phyloP scores from a whole-genome alignment of 1,284 basidiomycete species.

The Xerocomus amazonicus region DNA sequence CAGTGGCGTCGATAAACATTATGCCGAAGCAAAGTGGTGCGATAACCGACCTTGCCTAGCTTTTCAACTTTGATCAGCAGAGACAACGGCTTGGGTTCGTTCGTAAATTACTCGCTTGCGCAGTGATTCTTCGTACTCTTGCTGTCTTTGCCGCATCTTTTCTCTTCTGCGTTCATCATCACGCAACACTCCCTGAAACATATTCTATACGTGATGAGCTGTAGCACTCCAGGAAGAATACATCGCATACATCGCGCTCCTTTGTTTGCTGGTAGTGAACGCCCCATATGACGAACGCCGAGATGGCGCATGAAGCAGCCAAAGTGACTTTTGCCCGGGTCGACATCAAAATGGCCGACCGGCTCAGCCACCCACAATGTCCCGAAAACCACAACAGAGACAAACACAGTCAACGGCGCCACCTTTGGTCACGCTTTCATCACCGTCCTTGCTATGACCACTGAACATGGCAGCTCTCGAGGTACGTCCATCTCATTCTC shows the following conservation, averaged over 20 bases:
- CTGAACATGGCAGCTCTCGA: constrained; percentile 26
- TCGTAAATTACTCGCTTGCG: constrained; percentile 67
- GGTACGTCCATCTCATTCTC: constrained; percentile 8
- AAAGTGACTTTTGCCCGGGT: constrained; percentile 78
- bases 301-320: constrained; percentile 60
- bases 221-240: neutral
- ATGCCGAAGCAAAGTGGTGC: neutral
- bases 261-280: constrained; percentile 88
- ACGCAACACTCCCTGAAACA: constrained; percentile 86
- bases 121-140: constrained; percentile 62
- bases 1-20: too few relatives aligned
- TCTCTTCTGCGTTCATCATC: constrained; percentile 80
- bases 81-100: constrained; percentile 53
- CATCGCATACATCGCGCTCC: constrained; percentile 69
- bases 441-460: constrained; percentile 8
- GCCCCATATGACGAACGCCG: constrained; percentile 78
- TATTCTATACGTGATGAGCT: constrained; percentile 52
- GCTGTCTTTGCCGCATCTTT: constrained; percentile 67
- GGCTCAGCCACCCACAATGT: constrained; percentile 16
- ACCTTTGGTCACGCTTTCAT: constrained; percentile 2
- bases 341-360: constrained; percentile 45
- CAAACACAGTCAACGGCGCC: constrained; percentile 19
- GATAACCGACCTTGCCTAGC: neutral
- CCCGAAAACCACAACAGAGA: constrained; percentile 23
- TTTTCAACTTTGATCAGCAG: constrained; percentile 14